Base-by-base conservation (phyloP, 208 protist genomes). In the Jaenimonas drosophilae region DNA sequence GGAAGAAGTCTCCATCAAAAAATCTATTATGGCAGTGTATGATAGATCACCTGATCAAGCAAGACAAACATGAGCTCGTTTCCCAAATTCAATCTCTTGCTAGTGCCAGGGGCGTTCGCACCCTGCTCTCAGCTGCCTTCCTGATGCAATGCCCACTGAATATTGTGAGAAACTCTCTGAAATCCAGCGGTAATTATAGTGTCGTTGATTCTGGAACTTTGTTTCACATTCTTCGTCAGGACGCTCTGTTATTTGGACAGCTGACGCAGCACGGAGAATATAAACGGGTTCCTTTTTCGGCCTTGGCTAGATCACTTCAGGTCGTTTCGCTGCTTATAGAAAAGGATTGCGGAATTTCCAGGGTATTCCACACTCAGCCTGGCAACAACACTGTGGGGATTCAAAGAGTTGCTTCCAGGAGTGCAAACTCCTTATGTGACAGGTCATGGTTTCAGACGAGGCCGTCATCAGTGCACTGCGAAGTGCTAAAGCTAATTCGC, bases 381-480 rank as follows among this genome's bases (percentile, higher is more conserved):
- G 44, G 51, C 30, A 44, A 42, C 19, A 30, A 26, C n/a, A 26
- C 40, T n/a, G 30, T 9, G 4, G 16, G 17, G 17, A 37, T 16
- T 7, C 27, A 33, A 39, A 21, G 27, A 26, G 36, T 14, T 11
- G 2, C 38, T 31, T 32, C 33, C 45, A 0, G 12, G 52, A 2
- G 20, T 16, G 19, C 16, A 11, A 33, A 26, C 12, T 46, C 9
- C 21, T n/a, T 6, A 16, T 23, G 9, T 12, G 28, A 24, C 20
- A 2, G 12, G 20, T 36, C 29, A 30, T 12, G 16, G 38, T 58
- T 23, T 20, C 28, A 14, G 42, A n/a, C n/a, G 21, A 31, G 51
- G 9, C 59, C 70, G 4, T 21, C 48, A 1, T 53, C 64, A 16
- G 65, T 74, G 33, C 71, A 79, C 41, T 73, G 60, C 30, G 65